Base-by-base conservation (phyloP, 2,329 filamentous ascomycete species). In the Talaromyces sp. region DNA sequence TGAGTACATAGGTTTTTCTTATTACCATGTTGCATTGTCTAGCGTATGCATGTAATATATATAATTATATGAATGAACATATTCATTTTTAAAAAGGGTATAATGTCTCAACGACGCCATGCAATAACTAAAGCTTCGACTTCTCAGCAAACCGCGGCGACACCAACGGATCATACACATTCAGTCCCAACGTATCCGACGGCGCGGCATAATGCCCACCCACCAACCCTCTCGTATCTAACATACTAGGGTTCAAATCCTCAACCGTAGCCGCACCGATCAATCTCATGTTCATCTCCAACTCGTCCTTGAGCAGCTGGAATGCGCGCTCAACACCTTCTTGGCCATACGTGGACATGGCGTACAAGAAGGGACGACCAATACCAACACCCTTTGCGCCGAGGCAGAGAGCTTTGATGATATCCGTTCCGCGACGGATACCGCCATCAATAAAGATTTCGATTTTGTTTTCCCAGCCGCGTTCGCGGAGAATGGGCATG, bases 241-340 rank as follows among this genome's bases (percentile, higher is more conserved):
- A 77, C 77, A 99, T 80, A 31, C 87, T 88, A 0, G 93, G 90
- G 68, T 90, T 91, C 68, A 99, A 80, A 70, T 99, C 88, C 41
- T 88, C 87, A 37, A 99, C 78, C 66, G 80, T 88, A 22, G 84
- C 86, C 66, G 88, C 91, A 10, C 95, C 95, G 70, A 99, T 92
- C 68, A 99, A 82, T 7, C 95, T 87, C 95, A 99, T 98, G 74
- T 94, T 95, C 94, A 98, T 98, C 82, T 96, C 93, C 87, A 99
- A 91, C 84, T 99, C 95, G 73, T 98, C 95, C 81, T 91, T 93
- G 70, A 97, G 85, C 66, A 97, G 81, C 78, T 93, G 90, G 90
- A 98, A 97, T 37, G 95, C 95, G 39, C 92, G 86, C 74, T 96
- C 91, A 22, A 98, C 94, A 68, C 95, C 95, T 2, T 89, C 84